Evolutionary conservation across 441 rosid species (phyloP), one percentile per base, ranked within the genome.

Genomic region (Erodium trifolium): DNA sequence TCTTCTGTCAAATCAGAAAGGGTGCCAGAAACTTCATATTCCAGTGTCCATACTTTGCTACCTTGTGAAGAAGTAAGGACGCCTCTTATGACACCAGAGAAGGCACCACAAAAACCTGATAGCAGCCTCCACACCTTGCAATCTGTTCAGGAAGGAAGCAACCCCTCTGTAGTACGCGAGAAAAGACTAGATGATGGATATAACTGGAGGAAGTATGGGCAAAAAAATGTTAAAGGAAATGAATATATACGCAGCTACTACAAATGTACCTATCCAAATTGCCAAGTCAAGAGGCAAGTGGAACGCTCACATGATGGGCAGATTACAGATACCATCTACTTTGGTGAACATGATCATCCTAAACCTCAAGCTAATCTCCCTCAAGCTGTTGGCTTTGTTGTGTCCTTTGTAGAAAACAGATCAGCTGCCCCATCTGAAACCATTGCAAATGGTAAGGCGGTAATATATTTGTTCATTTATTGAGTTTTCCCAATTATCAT

Each of bases 191-290:
- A 23, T 23, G 27, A 23, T 23, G 27, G 27, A 23, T 34, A 34
- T 34, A 34, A 34, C 37, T 34, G 37, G 37, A 34, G 37, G 0
- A 34, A 34, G 78, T 93, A 93, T 72, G 98, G 98, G 2, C 97
- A 93, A 70, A 93, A 93, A 72, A 91, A 89, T 76, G 98, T 91
- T 53, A 91, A 94, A 80, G 97, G 93, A 67, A 94, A 96, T 62
- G 98, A 94, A 65, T 91, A 94, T 70, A 97, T 96, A 14, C 86
- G 99, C 75, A 92, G 98, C 73, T 94, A 92, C 79, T 92, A 88
- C 83, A 94, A 92, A 88, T 94, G 99, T 85, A 94, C 97, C 0
- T 87, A 67, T 78, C 91, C 91, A 0, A 82, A 47, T 77, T 94
- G 99, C 72, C 93, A 87, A n/a, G 88, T 96, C 19, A 94, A 92